phyloP scores from a whole-genome alignment of 1,284 basidiomycete genomes.

The Tylopilus sp. region DNA sequence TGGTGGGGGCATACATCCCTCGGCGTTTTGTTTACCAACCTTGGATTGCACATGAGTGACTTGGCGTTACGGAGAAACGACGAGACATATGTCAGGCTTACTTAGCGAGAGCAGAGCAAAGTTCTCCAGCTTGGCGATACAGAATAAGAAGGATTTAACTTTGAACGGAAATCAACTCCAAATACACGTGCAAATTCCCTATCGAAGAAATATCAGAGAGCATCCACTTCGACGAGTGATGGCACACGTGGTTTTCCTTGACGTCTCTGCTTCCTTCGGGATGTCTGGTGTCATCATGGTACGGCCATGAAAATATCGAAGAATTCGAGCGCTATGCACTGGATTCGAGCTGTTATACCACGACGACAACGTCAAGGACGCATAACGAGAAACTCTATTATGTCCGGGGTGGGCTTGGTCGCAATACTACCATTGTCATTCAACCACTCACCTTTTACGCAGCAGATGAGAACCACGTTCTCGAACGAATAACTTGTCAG shows the following conservation, averaged over 20 bases:
- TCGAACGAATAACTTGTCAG: constrained; percentile 91
- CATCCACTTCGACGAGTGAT: neutral
- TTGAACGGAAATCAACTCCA: constrained; percentile 98
- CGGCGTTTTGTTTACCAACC: constrained; percentile 96
- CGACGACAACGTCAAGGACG: constrained; percentile 70
- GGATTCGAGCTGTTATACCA: constrained; percentile 79
- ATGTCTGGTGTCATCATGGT: constrained; percentile 82
- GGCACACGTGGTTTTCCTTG: constrained; percentile 90
- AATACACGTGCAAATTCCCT: constrained; percentile 98
- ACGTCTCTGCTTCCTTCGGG: constrained; percentile 81
- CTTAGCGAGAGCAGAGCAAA: constrained; percentile 91
- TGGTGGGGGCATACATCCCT: constrained; percentile 95
- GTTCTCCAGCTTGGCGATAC: constrained; percentile 96
- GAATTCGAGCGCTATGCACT: constrained; percentile 62
- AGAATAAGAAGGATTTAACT: constrained; percentile 98
- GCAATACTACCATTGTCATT: neutral
- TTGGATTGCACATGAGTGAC: constrained; percentile 42
- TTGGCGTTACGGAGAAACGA: neutral
- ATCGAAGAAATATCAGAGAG: constrained; percentile 8
- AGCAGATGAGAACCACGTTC: constrained; percentile 90
- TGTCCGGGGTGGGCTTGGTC: constrained; percentile 3
- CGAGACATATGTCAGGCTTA: constrained; percentile 76
- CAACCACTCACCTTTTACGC: constrained; percentile 65
- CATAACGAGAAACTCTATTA: constrained; percentile 83
- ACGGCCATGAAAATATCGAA: constrained; percentile 75